Conservation (phyloP, 108 stramenopile species). For the Stephanodiscus minutulus region DNA sequence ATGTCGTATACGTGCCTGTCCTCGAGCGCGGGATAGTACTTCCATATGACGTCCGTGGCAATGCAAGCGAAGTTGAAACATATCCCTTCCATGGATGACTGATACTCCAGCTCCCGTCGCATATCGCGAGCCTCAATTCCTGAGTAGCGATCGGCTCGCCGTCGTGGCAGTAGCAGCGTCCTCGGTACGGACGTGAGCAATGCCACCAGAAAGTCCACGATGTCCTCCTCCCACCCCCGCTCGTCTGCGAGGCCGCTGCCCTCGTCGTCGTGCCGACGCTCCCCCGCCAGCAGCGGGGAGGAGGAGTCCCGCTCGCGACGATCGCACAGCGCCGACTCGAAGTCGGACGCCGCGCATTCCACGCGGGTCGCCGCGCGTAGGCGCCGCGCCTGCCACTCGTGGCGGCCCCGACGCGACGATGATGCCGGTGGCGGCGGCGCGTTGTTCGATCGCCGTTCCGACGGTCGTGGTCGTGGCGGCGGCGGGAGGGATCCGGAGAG, state of each 20-base stretch:
- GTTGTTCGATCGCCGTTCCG: background rate
- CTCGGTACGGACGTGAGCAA: conserved; percentile 36
- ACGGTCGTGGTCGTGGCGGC: too few species aligned
- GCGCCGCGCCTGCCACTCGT: conserved; percentile 19
- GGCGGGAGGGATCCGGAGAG: conserved; percentile 36
- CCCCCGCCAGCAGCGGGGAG: background rate
- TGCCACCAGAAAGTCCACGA: conserved; percentile 39
- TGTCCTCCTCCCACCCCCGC: background rate
- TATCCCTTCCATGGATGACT: conserved; percentile 35
- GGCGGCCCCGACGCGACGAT: background rate
- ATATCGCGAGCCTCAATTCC: background rate
- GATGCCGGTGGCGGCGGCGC: too few species aligned
- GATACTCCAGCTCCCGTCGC: conserved; percentile 7
- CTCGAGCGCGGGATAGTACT: conserved; percentile 17
- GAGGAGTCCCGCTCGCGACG: background rate
- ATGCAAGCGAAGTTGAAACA: conserved; percentile 42
- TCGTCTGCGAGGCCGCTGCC: background rate
- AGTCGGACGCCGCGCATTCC: conserved; percentile 24
- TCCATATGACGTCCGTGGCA: conserved; percentile 27
- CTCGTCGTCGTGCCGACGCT: too few species aligned
- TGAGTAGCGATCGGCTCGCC: background rate
- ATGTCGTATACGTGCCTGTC: conserved; percentile 13
- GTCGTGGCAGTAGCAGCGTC: conserved; percentile 8
- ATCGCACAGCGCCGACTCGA: conserved; percentile 18
- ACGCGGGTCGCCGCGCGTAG: conserved; percentile 20